Conservation (phyloP, 2,329 filamentous ascomycete species). For the Epichloe festucae region DNA sequence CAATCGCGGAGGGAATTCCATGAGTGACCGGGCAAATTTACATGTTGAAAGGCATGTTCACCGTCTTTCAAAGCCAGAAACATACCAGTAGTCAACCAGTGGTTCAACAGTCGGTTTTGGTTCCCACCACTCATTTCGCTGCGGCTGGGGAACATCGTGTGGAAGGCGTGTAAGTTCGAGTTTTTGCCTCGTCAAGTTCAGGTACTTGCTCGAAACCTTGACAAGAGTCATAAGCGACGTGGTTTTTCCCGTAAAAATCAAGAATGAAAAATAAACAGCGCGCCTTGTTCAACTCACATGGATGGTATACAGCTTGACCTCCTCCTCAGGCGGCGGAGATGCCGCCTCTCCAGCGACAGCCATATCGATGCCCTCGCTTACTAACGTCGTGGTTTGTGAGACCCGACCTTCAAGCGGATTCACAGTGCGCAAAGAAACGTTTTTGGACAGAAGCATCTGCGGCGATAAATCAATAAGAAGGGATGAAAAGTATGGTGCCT, state of each 20-base stretch:
- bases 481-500: no score
- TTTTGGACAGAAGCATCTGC: no score
- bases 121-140: constrained; percentile 40
- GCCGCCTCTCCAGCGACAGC: constrained; percentile 9
- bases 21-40: no score
- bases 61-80: not conserved
- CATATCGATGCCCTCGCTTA: not conserved
- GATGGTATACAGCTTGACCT: constrained; percentile 42
- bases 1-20: not conserved
- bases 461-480: no score
- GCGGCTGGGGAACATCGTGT: constrained; percentile 38
- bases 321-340: constrained; percentile 19
- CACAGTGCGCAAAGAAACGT: no score
- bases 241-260: not conserved
- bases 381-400: not conserved
- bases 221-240: not conserved
- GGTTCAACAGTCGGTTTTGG: constrained; percentile 50
- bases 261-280: not conserved
- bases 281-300: constrained; percentile 32
- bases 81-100: constrained; percentile 51
- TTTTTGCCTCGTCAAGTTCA: constrained; percentile 54
- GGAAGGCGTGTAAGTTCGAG: constrained; percentile 53
- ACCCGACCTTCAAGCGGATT: not conserved
- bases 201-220: constrained; percentile 53
- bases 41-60: not conserved